Conservation (phyloP, 495 filamentous ascomycete species). For the Hypoxylon rickii region DNA sequence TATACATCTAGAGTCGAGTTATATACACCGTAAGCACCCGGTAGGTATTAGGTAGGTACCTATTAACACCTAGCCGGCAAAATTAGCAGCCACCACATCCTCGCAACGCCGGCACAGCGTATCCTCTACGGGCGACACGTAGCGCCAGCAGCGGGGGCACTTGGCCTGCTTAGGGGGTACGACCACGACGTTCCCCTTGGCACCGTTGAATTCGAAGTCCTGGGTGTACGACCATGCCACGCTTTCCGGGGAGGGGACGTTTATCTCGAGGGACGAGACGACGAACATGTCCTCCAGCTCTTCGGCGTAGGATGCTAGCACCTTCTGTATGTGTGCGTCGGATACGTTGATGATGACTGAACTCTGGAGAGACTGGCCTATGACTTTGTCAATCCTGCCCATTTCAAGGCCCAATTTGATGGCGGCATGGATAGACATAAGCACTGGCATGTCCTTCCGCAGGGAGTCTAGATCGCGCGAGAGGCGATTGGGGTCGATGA, state of each 20-base stretch:
- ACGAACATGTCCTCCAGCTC: constrained; percentile 79
- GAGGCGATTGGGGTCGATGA: constrained; percentile 42
- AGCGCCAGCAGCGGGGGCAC: constrained; percentile 89
- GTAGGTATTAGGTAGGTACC: background rate
- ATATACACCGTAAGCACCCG: too few relatives aligned
- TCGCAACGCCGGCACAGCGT: constrained; percentile 75
- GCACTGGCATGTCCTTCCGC: constrained; percentile 58
- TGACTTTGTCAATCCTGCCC: constrained; percentile 63
- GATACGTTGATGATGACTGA: constrained; percentile 59
- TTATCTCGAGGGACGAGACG: constrained; percentile 68
- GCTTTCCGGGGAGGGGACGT: constrained; percentile 41
- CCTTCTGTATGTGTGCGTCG: constrained; percentile 9
- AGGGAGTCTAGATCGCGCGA: constrained; percentile 36
- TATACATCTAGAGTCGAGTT: too few relatives aligned
- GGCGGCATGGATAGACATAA: constrained; percentile 60
- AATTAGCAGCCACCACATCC: constrained; percentile 58
- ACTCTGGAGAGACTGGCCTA: constrained; percentile 77
- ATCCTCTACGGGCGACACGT: constrained; percentile 62
- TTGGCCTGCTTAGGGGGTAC: constrained; percentile 69
- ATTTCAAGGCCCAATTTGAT: constrained; percentile 74
- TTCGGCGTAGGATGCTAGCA: constrained; percentile 59
- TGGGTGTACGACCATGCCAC: constrained; percentile 58
- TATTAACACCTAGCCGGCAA: constrained; percentile 16
- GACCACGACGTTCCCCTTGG: constrained; percentile 61
- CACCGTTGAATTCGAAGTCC: constrained; percentile 56